Evolutionary conservation across 148 eudicot genomes (phyloP).

Genomic region (Dysphania ambrosioides): DNA sequence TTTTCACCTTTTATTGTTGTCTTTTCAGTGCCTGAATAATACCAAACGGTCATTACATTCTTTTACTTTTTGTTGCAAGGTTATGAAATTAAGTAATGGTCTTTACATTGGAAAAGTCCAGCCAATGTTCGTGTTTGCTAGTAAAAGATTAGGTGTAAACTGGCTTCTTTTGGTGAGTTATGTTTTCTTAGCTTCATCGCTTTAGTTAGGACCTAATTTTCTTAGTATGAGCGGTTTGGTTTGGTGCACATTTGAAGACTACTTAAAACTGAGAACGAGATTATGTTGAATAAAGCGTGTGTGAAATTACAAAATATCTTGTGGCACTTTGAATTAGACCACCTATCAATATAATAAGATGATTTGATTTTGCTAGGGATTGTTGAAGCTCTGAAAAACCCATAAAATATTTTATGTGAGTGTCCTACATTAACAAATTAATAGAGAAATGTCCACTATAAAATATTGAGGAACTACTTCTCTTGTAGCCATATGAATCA

Average conservation of each 20-base stretch:
- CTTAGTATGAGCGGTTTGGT: slow-evolving; percentile 10
- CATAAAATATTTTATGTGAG: too few relatives aligned
- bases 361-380: background rate
- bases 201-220: background rate
- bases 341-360: background rate
- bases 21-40: background rate
- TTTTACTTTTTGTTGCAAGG: slow-evolving; percentile 6
- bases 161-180: background rate
- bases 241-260: slow-evolving; percentile 6
- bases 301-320: background rate
- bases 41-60: background rate
- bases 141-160: slow-evolving; percentile 3
- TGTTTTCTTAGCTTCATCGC: background rate
- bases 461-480: too few relatives aligned
- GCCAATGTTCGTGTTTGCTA: slow-evolving; percentile 4
- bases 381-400: too few relatives aligned
- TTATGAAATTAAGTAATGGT: background rate
- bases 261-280: background rate
- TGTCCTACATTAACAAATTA: too few relatives aligned
- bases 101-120: slow-evolving; percentile 9
- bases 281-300: slow-evolving; percentile 4
- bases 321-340: background rate
- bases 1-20: slow-evolving; percentile 11
- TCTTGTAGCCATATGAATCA: too few relatives aligned
- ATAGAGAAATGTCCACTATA: too few relatives aligned